Evolutionary conservation across 1,284 basidiomycete species (phyloP), one percentile per base, ranked within the genome.

Genomic region (Trichosporon ovoides): DNA sequence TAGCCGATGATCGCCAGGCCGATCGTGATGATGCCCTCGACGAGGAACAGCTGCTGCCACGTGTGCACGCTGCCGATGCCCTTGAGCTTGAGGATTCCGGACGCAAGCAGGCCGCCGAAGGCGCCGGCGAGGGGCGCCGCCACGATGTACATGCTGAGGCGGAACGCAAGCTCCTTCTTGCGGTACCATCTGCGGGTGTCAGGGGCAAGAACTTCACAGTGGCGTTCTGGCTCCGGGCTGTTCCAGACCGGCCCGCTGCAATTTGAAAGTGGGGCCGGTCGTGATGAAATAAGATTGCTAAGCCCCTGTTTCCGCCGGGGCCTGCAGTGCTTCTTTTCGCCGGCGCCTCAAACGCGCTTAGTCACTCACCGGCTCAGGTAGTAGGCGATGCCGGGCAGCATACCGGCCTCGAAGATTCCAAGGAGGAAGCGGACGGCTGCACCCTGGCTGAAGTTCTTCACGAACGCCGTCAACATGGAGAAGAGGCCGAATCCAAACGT

Each of bases 31-130:
- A 38, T 36, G 18, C 58, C 58, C 35, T 59, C 58, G n/a, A 60
- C 22, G 14, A 57, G 24, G 60, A 58, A 71, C 54, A 71, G 68
- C 57, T 56, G 68, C 9, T 64, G 59, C 71, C 71, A 73, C 6
- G 66, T 66, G 13, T 58, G 52, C 38, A 57, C 64, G n/a, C 67
- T 67, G 31, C 63, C 60, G 2, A 56, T 53, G 28, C 65, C 64
- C 50, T 69, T 61, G 24, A 68, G 58, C 24, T 70, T 66, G 24
- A 64, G 68, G 52, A 73, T 69, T 16, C 59, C 69, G 51, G 64
- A 73, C 1, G 68, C 69, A 1, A 72, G 61, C 6, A 72, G 52
- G 49, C 71, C 71, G 12, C 64, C 67, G 31, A 71, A 65, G 2
- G 65, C 69, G 7, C 69, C 67, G 7, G 67, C 60, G 3, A 61